A percentile compares a stretch with the other conserved stretches of the same genome.
Conservation (phyloP, 257 asterid genomes). For the Penstemon barbatus region DNA sequence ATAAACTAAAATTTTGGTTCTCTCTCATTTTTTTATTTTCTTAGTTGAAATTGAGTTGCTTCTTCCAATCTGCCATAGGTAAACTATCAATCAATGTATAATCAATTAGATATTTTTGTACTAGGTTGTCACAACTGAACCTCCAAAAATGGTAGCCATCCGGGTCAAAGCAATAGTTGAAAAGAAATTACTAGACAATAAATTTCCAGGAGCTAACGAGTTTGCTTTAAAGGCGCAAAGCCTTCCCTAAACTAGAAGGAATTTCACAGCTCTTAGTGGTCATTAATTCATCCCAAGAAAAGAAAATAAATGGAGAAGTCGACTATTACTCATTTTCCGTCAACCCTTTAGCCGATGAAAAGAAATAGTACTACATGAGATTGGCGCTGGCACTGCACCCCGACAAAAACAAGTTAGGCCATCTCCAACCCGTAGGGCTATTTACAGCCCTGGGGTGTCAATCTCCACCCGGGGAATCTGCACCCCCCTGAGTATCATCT, state of each 20-base stretch:
- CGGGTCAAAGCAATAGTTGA: slow-evolving; percentile 61
- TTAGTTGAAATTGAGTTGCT: not conserved
- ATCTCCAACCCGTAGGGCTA: too few relatives aligned
- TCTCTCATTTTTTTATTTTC: too few relatives aligned
- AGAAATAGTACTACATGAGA: slow-evolving; percentile 40
- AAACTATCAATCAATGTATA: too few relatives aligned
- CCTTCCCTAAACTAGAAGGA: slow-evolving; percentile 63
- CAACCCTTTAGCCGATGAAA: slow-evolving; percentile 42
- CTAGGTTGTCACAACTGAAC: not conserved
- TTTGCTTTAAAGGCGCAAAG: slow-evolving; percentile 60
- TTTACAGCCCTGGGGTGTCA: too few relatives aligned
- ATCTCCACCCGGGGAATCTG: too few relatives aligned
- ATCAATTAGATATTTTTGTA: slow-evolving; percentile 9
- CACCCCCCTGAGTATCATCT: too few relatives aligned
- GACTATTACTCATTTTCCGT: slow-evolving; percentile 59
- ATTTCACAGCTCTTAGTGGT: slow-evolving; percentile 56
- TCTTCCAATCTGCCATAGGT: not conserved
- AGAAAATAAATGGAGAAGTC: slow-evolving; percentile 48
- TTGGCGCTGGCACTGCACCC: slow-evolving; percentile 69
- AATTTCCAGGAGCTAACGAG: slow-evolving; percentile 47
- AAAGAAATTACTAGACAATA: slow-evolving; percentile 47
- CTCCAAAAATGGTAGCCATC: slow-evolving; percentile 29
- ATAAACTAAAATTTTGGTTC: too few relatives aligned
- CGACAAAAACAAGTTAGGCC: slow-evolving; percentile 49
- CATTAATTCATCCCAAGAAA: slow-evolving; percentile 46